Base-by-base conservation (phyloP, 1,284 basidiomycete species). In the Phlebopus sp. region DNA sequence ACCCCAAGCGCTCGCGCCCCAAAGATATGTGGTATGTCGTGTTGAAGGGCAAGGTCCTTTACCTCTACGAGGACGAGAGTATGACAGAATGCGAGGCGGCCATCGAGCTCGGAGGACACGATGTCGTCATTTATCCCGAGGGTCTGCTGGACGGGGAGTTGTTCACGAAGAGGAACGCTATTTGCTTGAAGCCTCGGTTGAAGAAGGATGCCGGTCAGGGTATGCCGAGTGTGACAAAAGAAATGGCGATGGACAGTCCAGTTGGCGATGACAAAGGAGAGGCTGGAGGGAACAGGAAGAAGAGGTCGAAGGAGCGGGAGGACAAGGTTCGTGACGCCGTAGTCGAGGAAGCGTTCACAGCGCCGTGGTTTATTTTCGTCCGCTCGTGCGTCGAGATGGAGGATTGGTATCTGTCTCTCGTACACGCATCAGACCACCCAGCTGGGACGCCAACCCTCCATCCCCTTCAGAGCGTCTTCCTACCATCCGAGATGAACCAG, bases 351-450 rank as follows among this genome's bases (percentile, higher is more conserved):
- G 74, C 78, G 1, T 56, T 77, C 44, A 69, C 73, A 4, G 77
- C 79, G 2, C 88, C 92, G 1, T 95, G 92, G 90, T 96, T 86
- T 72, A 81, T 97, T 60, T 96, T 96, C 68, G 82, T 90, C 18
- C 84, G 86, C 50, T 84, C 82, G 18, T 91, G 85, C 62, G 74
- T 84, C 50, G 88, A 92, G 64, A 91, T 92, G 89, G 89, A 98
- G 69, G 94, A 98, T 66, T 98, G 95, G 94, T 97, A 97, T 66
- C 76, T 94, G 40, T 79, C 92, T 0, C 76, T 98, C 42, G 69
- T 94, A n/a, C 84, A 91, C 44, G 86, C 72, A 56, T 87, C 79
- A 49, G 77, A 78, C 65, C 61, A 84, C 52, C 77, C 81, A 23
- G 65, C 81, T 9, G 77, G 79, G 56, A 77, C 72, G 15, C 77